Percentiles rank a stretch among this genome's conserved stretches.
Evolutionary conservation across 1,284 basidiomycete genomes (phyloP).

Genomic region (Porogramme epimiltina): DNA sequence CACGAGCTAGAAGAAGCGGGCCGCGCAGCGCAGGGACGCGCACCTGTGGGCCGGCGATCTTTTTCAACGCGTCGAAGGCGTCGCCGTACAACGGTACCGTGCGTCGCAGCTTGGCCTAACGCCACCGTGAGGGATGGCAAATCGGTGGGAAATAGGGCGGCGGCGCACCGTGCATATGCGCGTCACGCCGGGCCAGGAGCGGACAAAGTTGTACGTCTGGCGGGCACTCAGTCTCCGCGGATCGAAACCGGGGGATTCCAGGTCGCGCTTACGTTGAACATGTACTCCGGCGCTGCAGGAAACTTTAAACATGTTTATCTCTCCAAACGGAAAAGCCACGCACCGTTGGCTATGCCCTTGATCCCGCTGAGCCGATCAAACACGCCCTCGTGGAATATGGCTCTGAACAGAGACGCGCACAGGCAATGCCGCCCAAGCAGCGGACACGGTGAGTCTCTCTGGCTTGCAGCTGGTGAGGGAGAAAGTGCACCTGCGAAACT

Average conservation of each 20-base stretch:
- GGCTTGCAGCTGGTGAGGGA: too few species aligned
- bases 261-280: conserved; percentile 7
- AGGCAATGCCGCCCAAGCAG: neutral
- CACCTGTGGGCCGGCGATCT: conserved; percentile 53
- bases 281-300: conserved; percentile 10
- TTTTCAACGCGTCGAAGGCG: conserved; percentile 60
- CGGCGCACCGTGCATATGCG: conserved; percentile 9
- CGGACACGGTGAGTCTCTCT: neutral
- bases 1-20: neutral
- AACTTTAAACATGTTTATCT: neutral
- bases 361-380: conserved; percentile 64
- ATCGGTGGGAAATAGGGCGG: neutral
- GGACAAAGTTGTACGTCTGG: conserved; percentile 16
- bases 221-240: neutral
- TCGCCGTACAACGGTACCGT: conserved; percentile 59
- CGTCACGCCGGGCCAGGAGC: conserved; percentile 10
- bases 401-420: conserved; percentile 30
- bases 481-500: conserved; percentile 35
- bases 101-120: conserved; percentile 59
- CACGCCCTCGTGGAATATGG: conserved; percentile 55
- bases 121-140: neutral
- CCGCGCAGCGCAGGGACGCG: neutral
- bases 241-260: neutral
- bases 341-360: conserved; percentile 27
- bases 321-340: neutral